phyloP scores from a whole-genome alignment of 164 flowering plant genomes.

The Stephania yunnanensis region DNA sequence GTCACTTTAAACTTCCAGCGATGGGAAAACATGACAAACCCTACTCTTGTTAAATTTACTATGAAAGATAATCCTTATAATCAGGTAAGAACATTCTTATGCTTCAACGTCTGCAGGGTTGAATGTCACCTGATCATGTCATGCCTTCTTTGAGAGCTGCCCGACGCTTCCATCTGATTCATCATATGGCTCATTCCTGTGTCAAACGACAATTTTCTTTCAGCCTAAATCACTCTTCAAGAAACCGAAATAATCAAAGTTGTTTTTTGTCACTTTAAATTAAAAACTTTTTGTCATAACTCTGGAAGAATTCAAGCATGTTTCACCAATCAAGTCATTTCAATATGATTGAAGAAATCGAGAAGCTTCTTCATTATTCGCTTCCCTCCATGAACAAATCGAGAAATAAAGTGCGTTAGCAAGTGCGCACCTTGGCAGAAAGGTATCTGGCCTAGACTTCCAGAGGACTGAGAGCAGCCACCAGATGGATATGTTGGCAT shows the following conservation, averaged over 20 bases:
- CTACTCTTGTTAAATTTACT: not conserved
- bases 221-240: not conserved
- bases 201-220: slow-evolving; percentile 11
- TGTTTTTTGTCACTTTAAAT: too few species aligned
- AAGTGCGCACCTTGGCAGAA: slow-evolving; percentile 43
- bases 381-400: not conserved
- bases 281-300: not conserved
- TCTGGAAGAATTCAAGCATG: too few species aligned
- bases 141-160: slow-evolving; percentile 51
- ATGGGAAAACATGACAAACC: not conserved
- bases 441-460: slow-evolving; percentile 35
- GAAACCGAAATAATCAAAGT: not conserved
- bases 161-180: slow-evolving; percentile 60
- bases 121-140: slow-evolving; percentile 47
- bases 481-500: slow-evolving; percentile 34
- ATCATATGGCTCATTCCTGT: slow-evolving; percentile 64
- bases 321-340: not conserved
- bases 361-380: not conserved
- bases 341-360: not conserved
- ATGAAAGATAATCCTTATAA: not conserved
- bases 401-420: slow-evolving; percentile 25
- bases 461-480: slow-evolving; percentile 33
- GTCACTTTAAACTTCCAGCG: not conserved
- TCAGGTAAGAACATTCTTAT: not conserved
- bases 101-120: not conserved